Conservation (phyloP, 306 rosid genomes). For the Geum urbanum region DNA sequence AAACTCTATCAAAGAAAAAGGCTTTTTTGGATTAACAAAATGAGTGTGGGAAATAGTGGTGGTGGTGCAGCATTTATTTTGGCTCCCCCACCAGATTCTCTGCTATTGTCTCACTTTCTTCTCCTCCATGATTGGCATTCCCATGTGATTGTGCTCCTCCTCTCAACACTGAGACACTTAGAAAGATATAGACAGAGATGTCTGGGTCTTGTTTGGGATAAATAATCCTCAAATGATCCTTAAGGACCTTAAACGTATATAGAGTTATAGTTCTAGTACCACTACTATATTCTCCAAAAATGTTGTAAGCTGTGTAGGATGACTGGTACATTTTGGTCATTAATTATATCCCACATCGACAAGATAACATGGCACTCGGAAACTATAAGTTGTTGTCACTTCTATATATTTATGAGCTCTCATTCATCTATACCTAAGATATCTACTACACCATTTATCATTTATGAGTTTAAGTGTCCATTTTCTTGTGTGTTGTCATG, state of each 20-base stretch:
- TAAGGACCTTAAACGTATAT: background rate
- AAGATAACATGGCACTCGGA: constrained; percentile 3
- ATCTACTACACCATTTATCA: constrained; percentile 3
- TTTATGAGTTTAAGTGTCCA: background rate
- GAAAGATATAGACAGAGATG: constrained; percentile 6
- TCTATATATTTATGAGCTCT: constrained; percentile 3
- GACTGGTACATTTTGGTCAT: constrained; percentile 8
- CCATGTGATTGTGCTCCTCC: constrained; percentile 96
- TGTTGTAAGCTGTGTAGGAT: constrained; percentile 4
- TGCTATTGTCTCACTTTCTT: constrained; percentile 88
- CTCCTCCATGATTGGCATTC: constrained; percentile 75
- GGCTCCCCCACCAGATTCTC: constrained; percentile 97
- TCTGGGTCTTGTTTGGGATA: constrained; percentile 4
- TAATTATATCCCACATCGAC: background rate
- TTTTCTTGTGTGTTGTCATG: background rate
- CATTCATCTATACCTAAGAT: background rate
- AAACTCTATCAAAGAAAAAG: constrained; percentile 18
- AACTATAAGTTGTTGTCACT: constrained; percentile 1
- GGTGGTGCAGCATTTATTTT: constrained; percentile 49
- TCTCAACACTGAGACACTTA: background rate
- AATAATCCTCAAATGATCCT: background rate
- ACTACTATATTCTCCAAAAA: background rate
- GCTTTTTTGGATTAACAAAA: constrained; percentile 43
- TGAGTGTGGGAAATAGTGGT: constrained; percentile 25
- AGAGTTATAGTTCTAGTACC: background rate